Base-by-base conservation (phyloP, 495 filamentous ascomycete species). In the Tuber microsphaerosporum region DNA sequence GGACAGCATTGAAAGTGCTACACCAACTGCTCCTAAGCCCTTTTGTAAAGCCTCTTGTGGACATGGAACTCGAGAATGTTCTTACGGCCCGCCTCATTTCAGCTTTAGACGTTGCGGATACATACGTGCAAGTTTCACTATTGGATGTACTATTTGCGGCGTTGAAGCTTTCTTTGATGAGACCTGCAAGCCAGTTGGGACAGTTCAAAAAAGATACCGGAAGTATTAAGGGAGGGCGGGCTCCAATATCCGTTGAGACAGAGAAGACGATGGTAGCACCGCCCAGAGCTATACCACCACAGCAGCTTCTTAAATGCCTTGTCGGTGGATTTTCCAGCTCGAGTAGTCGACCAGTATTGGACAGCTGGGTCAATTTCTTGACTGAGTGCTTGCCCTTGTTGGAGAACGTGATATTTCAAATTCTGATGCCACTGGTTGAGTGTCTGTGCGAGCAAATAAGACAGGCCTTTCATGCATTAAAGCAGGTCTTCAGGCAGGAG, bases 341-440 rank as follows among this genome's bases (percentile, higher is more conserved):
- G 19, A 91, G 87, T 72, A 93, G 91, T 74, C 89, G 92, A 31
- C 87, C 89, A 31, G 90, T 94, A 34, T 86, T 99, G 45, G 93
- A 97, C 75, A 92, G 91, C 77, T 99, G 95, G 95, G 89, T 97
- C 34, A 86, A 88, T 48, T 92, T 99, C 72, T 87, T 99, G n/a
- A 88, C 89, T 31, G 91, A 94, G 82, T 92, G 92, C 70, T 86
- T 98, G 39, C 93, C 94, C 14, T 84, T 97, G 2, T 94, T 94
- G 84, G 88, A 90, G 2, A 89, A 90, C 34, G 89, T 90, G 2
- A 93, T 97, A 46, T 98, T 97, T 80, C 93, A 97, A 80, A 92
- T 94, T 72, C 84, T 98, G 46, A 88, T 98, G 74, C 94, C 92
- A 39, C 86, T 99, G 14, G 94, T 97, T 31, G 94, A 94, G 84